A percentile compares a stretch with the other conserved stretches of the same genome.
These are phyloP conservation scores for Basipetospora sp. DNA, from an alignment of 2,329 filamentous ascomycete genomes.

Conservation along the genomic window DNA sequence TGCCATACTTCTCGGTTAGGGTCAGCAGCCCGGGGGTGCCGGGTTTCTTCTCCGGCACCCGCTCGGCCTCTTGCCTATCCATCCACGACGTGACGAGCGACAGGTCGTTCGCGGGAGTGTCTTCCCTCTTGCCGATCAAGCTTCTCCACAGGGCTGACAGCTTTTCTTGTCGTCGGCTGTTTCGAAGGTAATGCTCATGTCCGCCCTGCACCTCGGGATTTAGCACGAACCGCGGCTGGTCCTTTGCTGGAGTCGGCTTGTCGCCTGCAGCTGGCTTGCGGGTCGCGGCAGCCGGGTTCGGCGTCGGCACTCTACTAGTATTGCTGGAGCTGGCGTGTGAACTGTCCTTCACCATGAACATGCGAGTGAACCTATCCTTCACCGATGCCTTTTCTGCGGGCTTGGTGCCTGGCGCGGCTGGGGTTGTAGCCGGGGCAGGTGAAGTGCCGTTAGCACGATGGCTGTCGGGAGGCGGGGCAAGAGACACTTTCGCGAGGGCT, in stretches of 20 bases:
- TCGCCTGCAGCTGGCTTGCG: conserved; percentile 31
- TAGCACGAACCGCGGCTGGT: conserved; percentile 34
- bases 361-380: conserved; percentile 49
- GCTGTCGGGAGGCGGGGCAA: too few relatives aligned
- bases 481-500: conserved; percentile 26
- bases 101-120: conserved; percentile 61
- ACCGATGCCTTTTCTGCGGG: conserved; percentile 42
- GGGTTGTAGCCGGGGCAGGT: conserved; percentile 1
- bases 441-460: conserved; percentile 6
- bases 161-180: conserved; percentile 85
- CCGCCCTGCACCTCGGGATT: conserved; percentile 44
- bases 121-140: conserved; percentile 72
- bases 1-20: conserved; percentile 91
- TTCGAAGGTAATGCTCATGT: conserved; percentile 80
- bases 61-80: conserved; percentile 42
- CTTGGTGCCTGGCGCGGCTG: conserved; percentile 8
- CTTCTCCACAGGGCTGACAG: conserved; percentile 80
- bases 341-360: conserved; percentile 47
- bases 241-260: conserved; percentile 19
- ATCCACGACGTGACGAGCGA: conserved; percentile 94
- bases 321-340: conserved; percentile 16
- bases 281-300: conserved; percentile 21
- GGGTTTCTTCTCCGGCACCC: conserved; percentile 61
- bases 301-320: conserved; percentile 15
- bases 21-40: conserved; percentile 57